Evolutionary conservation across 1,284 basidiomycete genomes (phyloP), one percentile per base, ranked within the genome.

Genomic region (Puccinia triticina): DNA sequence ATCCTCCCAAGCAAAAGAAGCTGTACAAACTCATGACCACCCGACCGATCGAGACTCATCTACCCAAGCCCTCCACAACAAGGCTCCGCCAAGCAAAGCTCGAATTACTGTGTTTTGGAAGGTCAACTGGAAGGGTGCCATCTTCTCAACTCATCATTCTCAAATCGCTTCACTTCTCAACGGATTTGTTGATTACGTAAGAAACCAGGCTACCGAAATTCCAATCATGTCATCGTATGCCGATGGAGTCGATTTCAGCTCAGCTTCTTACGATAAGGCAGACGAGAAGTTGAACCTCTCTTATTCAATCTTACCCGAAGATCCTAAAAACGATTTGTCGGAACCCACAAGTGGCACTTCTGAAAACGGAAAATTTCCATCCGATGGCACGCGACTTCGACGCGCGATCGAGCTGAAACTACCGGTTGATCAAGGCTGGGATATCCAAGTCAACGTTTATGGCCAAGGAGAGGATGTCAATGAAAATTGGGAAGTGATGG

Each of bases 31-130:
- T 59, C 57, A 73, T 26, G 59, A 81, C 16, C 71, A 59, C 14
- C 29, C 57, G 12, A 74, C 37, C 34, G 46, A 43, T 73, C 55
- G 46, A 23, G 57, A 79, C 21, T 71, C 71, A 66, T 74, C 79
- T n/a, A 18, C 26, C 11, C 59, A 66, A 77, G 3, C 57, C 4
- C 18, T 86, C 87, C 10, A 77, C 73, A 77, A 26, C 83, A 73
- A 69, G 32, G 32, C 84, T 11, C 18, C 37, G n/a, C 83, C 86
- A 5, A 86, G 87, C 83, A 88, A 89, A 83, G 88, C 95, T 34
- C 91, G 93, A 32, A 91, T 97, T 82, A 95, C 94, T 0, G 94
- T 93, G 85, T 96, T 96, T 87, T 98, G 94, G 94, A 93, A 95
- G 85, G 96, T 98, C 88, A 93, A 97, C 87, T 91, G 98, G n/a